A percentile compares a stretch with the other conserved stretches of the same genome.
These are phyloP conservation scores for Tricholoma flavovirens DNA, from an alignment of 768 basidiomycete species.

Conservation along the genomic window DNA sequence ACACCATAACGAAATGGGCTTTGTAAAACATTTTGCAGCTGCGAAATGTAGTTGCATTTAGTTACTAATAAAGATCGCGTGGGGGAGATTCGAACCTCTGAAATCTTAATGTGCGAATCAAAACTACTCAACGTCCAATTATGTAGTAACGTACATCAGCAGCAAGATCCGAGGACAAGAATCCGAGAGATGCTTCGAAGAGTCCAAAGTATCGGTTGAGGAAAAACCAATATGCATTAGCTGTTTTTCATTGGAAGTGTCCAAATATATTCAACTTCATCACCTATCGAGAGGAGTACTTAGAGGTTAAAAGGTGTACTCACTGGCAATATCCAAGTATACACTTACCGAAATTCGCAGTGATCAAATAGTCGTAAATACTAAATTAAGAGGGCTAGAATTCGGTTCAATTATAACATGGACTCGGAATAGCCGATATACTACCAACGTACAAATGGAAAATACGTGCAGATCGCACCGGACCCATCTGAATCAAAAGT, in stretches of 20 bases:
- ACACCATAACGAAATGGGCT: neutral
- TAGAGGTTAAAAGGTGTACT: neutral
- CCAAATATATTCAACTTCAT: slow-evolving; percentile 39
- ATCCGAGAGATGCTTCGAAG: slow-evolving; percentile 18
- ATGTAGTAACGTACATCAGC: neutral
- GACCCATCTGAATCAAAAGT: neutral
- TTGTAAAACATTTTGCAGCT: neutral
- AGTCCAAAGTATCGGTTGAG: slow-evolving; percentile 43
- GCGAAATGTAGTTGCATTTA: neutral
- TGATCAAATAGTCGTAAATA: slow-evolving; percentile 3
- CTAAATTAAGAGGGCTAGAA: neutral
- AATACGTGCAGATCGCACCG: neutral
- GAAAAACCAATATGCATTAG: slow-evolving; percentile 35
- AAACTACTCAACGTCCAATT: neutral
- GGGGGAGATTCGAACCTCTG: neutral
- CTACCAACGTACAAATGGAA: neutral
- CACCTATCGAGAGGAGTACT: slow-evolving; percentile 13
- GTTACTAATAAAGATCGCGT: too few relatives aligned
- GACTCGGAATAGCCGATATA: neutral
- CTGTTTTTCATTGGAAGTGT: slow-evolving; percentile 25
- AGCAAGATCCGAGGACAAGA: neutral
- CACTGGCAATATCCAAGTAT: too few relatives aligned
- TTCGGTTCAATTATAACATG: neutral
- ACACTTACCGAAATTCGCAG: neutral
- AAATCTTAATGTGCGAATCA: neutral